A percentile compares a stretch with the other conserved stretches of the same genome.
Evolutionary conservation across 2,329 filamentous ascomycete species (phyloP).

Genomic region (Exophiala sideris): DNA sequence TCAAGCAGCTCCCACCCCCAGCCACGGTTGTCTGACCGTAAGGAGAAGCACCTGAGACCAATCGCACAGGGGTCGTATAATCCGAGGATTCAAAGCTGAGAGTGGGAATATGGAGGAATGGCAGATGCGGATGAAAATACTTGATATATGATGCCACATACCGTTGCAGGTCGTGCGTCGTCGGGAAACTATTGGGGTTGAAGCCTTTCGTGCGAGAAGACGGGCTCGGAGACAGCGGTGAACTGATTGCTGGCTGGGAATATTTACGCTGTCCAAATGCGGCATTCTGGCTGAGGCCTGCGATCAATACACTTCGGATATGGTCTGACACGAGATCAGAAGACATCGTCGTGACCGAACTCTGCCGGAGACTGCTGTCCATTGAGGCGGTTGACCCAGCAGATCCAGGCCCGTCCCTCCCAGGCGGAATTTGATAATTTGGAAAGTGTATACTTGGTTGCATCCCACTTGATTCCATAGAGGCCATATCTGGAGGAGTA

Average conservation of each 20-base stretch:
- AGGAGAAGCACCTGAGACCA: conserved; percentile 51
- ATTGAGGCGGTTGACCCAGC: conserved; percentile 47
- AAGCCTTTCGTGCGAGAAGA: conserved; percentile 27
- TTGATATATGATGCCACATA: conserved; percentile 87
- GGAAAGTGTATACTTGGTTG: conserved; percentile 52
- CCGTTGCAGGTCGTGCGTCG: conserved; percentile 79
- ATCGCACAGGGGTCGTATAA: conserved; percentile 59
- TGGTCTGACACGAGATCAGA: conserved; percentile 65
- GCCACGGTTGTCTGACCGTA: conserved; percentile 55
- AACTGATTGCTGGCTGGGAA: conserved; percentile 56
- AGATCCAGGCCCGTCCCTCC: conserved; percentile 38
- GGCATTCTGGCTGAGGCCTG: conserved; percentile 59
- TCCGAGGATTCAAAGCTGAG: conserved; percentile 81
- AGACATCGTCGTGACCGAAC: conserved; percentile 58
- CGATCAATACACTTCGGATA: conserved; percentile 61
- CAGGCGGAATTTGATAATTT: conserved; percentile 46
- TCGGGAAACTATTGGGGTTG: conserved; percentile 63
- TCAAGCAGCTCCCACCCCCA: conserved; percentile 79
- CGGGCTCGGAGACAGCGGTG: conserved; percentile 47
- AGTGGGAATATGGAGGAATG: conserved; percentile 90
- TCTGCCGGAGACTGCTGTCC: conserved; percentile 61
- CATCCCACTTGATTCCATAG: conserved; percentile 65
- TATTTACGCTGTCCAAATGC: conserved; percentile 57
- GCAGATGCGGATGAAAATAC: conserved; percentile 90
- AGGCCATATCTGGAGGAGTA: conserved; percentile 71